Evolutionary conservation across 75 land plant species (phyloP), one percentile per base, ranked within the genome.

Genomic region (Isoetes taiwanensis): DNA sequence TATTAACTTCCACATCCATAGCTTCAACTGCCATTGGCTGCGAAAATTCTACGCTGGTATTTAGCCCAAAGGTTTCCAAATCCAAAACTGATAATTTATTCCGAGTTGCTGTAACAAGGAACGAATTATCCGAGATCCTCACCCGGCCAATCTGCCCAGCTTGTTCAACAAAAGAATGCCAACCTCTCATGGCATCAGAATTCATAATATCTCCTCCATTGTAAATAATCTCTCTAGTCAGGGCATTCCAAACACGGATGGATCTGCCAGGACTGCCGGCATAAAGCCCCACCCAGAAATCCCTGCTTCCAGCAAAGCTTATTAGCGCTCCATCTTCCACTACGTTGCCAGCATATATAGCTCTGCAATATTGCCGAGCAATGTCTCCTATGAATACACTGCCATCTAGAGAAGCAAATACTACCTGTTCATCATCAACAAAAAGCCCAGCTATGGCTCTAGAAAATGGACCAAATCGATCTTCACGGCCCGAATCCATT

Each of bases 261-360:
- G 84, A 67, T 12, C 73, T 62, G 1, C 79, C 84, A 0, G 78
- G 76, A 0, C 60, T 75, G 0, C 89, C 84, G 4, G 84, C 84
- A 42, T 63, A 84, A 11, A 84, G 71, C 0, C 81, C 89, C 0
- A 78, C 76, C 89, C 84, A 84, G 58, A 64, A 67, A 19, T 69
- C 34, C 30, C 10, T 38, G 63, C 76, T 59, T 17, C 78, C 89
- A 2, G 81, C 20, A 40, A 84, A 80, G 43, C 74, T 78, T 0
- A 78, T 71, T 12, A 84, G 53, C 1, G 54, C 64, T 9, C 89
- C 89, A 40, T 80, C 84, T 20, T 72, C 54, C 24, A 70, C 56
- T 0, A 67, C 64, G 35, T 75, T 57, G 8, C 89, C 84, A 10
- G 14, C 10, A 32, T 54, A 65, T 0, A 66, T 78, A 0, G 68